phyloP scores from a whole-genome alignment of 257 asterid genomes.

The Solanum raphanifolium region DNA sequence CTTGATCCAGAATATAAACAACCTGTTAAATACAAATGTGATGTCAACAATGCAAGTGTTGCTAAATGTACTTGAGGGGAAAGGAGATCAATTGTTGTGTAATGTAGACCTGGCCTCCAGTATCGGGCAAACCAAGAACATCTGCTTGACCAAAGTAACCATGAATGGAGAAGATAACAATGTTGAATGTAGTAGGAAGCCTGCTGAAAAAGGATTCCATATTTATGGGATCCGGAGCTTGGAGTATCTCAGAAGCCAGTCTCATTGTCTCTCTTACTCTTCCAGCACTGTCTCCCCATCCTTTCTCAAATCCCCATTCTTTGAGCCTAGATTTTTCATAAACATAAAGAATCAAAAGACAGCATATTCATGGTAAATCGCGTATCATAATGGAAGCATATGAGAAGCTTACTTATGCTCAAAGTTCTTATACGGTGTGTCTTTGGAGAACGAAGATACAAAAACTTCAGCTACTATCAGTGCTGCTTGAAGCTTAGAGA shows the following conservation, averaged over 20 bases:
- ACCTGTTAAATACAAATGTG: slow-evolving; percentile 23
- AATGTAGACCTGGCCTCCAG: slow-evolving; percentile 67
- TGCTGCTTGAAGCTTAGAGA: slow-evolving; percentile 47
- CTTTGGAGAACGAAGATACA: slow-evolving; percentile 44
- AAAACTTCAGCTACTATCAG: slow-evolving; percentile 43
- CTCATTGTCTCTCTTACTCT: slow-evolving; percentile 54
- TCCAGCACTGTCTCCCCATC: slow-evolving; percentile 73
- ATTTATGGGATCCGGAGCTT: slow-evolving; percentile 64
- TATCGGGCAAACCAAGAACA: slow-evolving; percentile 83
- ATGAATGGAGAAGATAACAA: slow-evolving; percentile 67
- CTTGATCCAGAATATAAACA: slow-evolving; percentile 88
- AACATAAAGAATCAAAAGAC: background rate
- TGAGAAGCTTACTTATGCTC: slow-evolving; percentile 40
- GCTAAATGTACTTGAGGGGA: background rate
- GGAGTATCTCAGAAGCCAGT: slow-evolving; percentile 61
- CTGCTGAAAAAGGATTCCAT: slow-evolving; percentile 49
- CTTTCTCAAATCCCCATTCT: slow-evolving; percentile 73
- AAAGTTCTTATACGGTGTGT: slow-evolving; percentile 45
- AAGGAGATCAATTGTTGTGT: background rate
- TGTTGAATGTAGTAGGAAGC: slow-evolving; percentile 53
- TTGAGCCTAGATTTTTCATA: slow-evolving; percentile 36
- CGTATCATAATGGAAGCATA: background rate
- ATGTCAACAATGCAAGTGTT: background rate
- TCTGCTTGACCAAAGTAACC: slow-evolving; percentile 88
- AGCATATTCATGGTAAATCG: background rate